A percentile compares a stretch with the other conserved stretches of the same genome.
Evolutionary conservation across 2,329 filamentous ascomycete genomes (phyloP).

Genomic region (Penicillium sp.): DNA sequence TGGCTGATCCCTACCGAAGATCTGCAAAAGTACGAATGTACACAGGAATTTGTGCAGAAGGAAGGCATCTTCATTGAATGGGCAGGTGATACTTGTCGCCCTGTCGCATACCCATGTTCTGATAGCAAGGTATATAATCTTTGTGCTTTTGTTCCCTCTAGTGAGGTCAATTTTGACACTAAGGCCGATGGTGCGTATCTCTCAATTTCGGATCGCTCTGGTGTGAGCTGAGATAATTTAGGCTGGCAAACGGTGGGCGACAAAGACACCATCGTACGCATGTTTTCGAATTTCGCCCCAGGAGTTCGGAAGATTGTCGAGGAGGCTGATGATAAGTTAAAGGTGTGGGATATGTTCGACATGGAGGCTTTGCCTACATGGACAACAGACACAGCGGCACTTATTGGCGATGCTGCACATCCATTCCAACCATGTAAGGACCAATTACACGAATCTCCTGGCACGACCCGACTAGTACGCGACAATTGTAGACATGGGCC

Average conservation of each 20-base stretch:
- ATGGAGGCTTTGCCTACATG: constrained; percentile 60
- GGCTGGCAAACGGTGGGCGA: constrained; percentile 23
- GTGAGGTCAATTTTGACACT: constrained; percentile 24
- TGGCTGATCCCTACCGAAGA: constrained; percentile 24
- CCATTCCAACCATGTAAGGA: constrained; percentile 57
- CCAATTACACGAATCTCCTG: background rate
- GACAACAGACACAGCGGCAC: constrained; percentile 52
- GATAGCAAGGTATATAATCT: constrained; percentile 48
- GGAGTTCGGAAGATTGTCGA: constrained; percentile 17
- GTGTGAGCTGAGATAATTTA: background rate
- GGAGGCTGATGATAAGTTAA: constrained; percentile 45
- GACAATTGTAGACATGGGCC: constrained; percentile 26
- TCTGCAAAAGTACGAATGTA: constrained; percentile 10
- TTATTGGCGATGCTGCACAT: constrained; percentile 67
- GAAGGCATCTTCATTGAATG: constrained; percentile 45
- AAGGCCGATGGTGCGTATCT: constrained; percentile 25
- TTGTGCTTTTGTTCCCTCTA: constrained; percentile 49
- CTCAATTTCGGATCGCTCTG: background rate
- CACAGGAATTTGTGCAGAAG: constrained; percentile 11
- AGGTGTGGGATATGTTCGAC: constrained; percentile 60
- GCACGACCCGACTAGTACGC: background rate
- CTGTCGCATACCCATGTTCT: constrained; percentile 49
- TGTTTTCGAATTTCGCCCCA: constrained; percentile 20
- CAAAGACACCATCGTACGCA: constrained; percentile 11
- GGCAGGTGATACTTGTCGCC: constrained; percentile 41